Evolutionary conservation across 1,284 basidiomycete species (phyloP), one percentile per base, ranked within the genome.

Genomic region (Ceraceosorus bombacis): DNA sequence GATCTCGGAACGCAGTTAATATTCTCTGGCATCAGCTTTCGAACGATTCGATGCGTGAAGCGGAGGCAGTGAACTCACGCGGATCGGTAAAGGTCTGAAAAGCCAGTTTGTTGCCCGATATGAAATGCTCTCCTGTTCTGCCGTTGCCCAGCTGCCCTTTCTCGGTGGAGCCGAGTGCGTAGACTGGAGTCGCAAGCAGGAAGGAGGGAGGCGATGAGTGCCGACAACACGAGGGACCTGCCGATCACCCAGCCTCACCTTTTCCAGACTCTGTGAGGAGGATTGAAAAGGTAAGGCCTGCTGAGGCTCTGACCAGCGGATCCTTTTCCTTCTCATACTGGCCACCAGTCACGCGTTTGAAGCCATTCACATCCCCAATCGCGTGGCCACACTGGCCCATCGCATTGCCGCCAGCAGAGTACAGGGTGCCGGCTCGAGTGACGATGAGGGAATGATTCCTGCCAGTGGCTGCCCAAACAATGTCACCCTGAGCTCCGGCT

Each of bases 131-230:
- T 15, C 91, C 90, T 0, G 90, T 91, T 59, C 85, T 84, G 12
- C 92, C 92, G 71, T 91, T 93, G 0, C 91, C 93, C 0, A 96
- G 82, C 69, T 95, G 90, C 1, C 93, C 93, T 67, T 89, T 86
- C 78, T 95, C 90, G n/a, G 86, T 88, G 58, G 88, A 91, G 41
- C 93, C 93, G 66, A 90, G 86, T 0, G 90, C 83, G 73, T 88
- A 96, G 2, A 95, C 89, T 58, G 49, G n/a, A 36, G 2, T 1
- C 6, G 27, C 2, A 49, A 51, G 5, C 55, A 15, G 17, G 46
- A 4, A n/a, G 27, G 10, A 13, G 7, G 7, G 12, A n/a, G 13
- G 52, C 50, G 43, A 51, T 52, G 13, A 17, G 55, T 36, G 58
- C 37, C 53, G 61, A 39, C 41, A 41, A 27, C 27, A 27, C 27